These are phyloP conservation scores for Taxillus chinensis DNA, from an alignment of 164 flowering plant species.

Conservation along the genomic window DNA sequence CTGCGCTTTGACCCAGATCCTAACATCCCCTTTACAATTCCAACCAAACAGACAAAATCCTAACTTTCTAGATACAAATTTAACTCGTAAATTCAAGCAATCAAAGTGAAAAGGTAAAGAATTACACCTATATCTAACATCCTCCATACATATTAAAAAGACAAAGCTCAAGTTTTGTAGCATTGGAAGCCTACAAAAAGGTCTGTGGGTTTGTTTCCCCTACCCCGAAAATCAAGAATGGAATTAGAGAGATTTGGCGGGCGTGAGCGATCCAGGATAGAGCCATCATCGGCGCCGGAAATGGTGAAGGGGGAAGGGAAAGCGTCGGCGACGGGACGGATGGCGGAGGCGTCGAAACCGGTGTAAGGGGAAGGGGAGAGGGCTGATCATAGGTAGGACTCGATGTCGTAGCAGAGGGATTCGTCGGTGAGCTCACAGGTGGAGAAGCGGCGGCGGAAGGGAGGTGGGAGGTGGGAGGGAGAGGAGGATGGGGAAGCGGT, in stretches of 20 bases:
- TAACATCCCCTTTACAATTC: too few relatives aligned
- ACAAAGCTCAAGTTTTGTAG: too few relatives aligned
- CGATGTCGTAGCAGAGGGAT: conserved; percentile 74
- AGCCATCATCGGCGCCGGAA: conserved; percentile 49
- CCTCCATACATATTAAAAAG: too few relatives aligned
- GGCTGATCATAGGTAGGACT: conserved; percentile 46
- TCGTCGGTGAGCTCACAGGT: conserved; percentile 72
- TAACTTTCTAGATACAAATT: too few relatives aligned
- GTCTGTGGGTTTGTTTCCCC: too few relatives aligned
- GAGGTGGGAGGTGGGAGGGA: conserved; percentile 59
- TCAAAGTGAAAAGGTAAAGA: too few relatives aligned
- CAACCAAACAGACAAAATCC: too few relatives aligned
- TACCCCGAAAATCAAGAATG: too few relatives aligned
- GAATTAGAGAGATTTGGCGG: conserved; percentile 51
- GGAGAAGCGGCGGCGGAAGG: conserved; percentile 50
- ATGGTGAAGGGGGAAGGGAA: conserved; percentile 35
- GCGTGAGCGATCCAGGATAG: conserved; percentile 73
- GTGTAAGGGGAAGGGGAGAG: conserved; percentile 47
- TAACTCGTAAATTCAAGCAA: too few relatives aligned
- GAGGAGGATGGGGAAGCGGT: conserved; percentile 88
- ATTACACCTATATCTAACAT: too few relatives aligned
- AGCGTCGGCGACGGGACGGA: conserved; percentile 59
- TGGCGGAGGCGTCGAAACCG: conserved; percentile 67
- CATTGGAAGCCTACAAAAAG: too few relatives aligned
- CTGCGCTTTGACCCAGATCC: too few relatives aligned